Evolutionary conservation across 2,329 filamentous ascomycete species (phyloP).

Genomic region (Cladophialophora psammophila): DNA sequence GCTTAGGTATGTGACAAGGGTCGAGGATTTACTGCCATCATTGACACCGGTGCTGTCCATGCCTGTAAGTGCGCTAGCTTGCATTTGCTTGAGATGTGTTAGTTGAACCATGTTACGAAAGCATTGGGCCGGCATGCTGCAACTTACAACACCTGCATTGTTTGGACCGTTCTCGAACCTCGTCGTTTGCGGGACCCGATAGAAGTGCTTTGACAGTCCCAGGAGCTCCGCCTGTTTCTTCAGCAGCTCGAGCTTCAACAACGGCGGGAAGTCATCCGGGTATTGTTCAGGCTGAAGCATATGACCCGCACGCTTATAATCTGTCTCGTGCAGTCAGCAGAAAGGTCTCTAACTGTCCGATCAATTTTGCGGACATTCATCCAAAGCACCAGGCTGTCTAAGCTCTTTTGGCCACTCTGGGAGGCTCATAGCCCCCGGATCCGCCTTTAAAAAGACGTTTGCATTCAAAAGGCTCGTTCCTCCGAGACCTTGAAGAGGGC

Average conservation of each 20-base stretch:
- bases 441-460: slow-evolving; percentile 44
- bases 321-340: neutral
- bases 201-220: slow-evolving; percentile 14
- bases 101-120: neutral
- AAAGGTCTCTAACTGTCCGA: neutral
- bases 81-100: slow-evolving; percentile 16
- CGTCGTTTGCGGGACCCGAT: slow-evolving; percentile 23
- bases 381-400: slow-evolving; percentile 6
- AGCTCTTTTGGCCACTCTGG: slow-evolving; percentile 19
- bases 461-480: slow-evolving; percentile 46
- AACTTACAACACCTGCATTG: slow-evolving; percentile 14
- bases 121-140: neutral
- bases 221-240: slow-evolving; percentile 18
- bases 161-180: slow-evolving; percentile 21
- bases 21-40: slow-evolving; percentile 17
- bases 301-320: slow-evolving; percentile 15
- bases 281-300: slow-evolving; percentile 25
- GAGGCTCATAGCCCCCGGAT: slow-evolving; percentile 27
- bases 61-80: slow-evolving; percentile 22
- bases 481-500: slow-evolving; percentile 41
- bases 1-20: slow-evolving; percentile 17
- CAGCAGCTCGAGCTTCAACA: slow-evolving; percentile 16
- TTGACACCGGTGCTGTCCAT: slow-evolving; percentile 26
- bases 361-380: slow-evolving; percentile 9
- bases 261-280: slow-evolving; percentile 22